phyloP scores from a whole-genome alignment of 2,329 filamentous ascomycete genomes.

The Knoxdaviesia capensis region DNA sequence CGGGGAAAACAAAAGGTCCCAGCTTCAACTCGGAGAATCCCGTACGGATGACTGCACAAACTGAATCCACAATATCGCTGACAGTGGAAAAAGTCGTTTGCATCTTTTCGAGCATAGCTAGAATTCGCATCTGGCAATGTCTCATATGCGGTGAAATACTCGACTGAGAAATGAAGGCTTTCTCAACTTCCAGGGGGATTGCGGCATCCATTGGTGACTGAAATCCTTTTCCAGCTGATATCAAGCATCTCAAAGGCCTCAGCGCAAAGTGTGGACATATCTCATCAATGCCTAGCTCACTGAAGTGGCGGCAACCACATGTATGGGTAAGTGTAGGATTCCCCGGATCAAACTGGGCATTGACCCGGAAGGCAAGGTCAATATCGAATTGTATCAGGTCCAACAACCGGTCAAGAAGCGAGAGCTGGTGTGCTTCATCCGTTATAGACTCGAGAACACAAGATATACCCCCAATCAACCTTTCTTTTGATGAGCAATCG shows the following conservation, averaged over 20 bases:
- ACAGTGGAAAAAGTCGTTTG: constrained; percentile 33
- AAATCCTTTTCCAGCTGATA: constrained; percentile 50
- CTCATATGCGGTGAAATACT: constrained; percentile 7
- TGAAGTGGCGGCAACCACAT: no score
- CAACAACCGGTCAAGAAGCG: no score
- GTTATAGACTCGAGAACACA: constrained; percentile 55
- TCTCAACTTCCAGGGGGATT: constrained; percentile 43
- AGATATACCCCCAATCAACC: constrained; percentile 53
- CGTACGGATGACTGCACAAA: constrained; percentile 50
- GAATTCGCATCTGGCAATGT: constrained; percentile 23
- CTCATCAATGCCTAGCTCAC: no score
- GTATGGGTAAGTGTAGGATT: no score
- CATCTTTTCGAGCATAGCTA: constrained; percentile 24
- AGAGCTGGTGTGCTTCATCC: constrained; percentile 27
- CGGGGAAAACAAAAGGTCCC: constrained; percentile 59
- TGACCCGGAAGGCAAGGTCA: no score
- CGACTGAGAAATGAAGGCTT: constrained; percentile 6
- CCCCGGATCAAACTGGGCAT: no score
- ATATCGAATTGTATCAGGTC: no score
- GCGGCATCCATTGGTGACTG: constrained; percentile 47
- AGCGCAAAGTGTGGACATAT: no score
- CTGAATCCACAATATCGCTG: constrained; percentile 49
- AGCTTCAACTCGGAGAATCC: constrained; percentile 58
- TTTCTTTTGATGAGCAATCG: constrained; percentile 51
- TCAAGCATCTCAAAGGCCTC: constrained; percentile 42